phyloP scores from a whole-genome alignment of 805 yeast species.

The Starmerella vaccinii region DNA sequence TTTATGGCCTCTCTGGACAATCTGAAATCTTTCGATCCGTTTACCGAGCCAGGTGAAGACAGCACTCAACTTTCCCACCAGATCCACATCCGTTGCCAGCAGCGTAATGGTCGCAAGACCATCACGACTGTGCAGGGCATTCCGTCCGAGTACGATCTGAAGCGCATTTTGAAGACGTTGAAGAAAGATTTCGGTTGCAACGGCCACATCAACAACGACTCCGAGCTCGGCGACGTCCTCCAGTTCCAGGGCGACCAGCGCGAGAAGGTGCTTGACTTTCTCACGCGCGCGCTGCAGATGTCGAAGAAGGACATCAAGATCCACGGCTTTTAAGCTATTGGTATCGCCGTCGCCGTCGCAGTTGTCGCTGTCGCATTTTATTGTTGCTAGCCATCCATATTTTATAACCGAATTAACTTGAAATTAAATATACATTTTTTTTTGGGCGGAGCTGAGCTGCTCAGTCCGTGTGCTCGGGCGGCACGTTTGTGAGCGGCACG shows the following conservation, averaged over 20 bases:
- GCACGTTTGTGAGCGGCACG: constrained; percentile 16
- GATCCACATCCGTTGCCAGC: constrained; percentile 96
- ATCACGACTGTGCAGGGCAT: constrained; percentile 97
- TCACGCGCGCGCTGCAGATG: constrained; percentile 73
- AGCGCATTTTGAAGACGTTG: constrained; percentile 83
- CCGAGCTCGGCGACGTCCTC: constrained; percentile 90
- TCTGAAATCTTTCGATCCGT: constrained; percentile 63
- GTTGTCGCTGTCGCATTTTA: no score
- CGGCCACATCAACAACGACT: constrained; percentile 95
- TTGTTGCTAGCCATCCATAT: no score
- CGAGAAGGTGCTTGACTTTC: constrained; percentile 86
- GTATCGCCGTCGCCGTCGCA: not conserved
- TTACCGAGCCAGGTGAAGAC: constrained; percentile 99
- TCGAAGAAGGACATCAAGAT: constrained; percentile 95
- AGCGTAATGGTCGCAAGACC: constrained; percentile 98
- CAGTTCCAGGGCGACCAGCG: constrained; percentile 99
- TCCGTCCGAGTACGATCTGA: constrained; percentile 87
- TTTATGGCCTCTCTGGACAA: constrained; percentile 68
- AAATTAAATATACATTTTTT: not conserved
- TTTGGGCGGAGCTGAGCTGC: no score
- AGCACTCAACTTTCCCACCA: constrained; percentile 89
- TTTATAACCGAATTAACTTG: not conserved
- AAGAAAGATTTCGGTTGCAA: constrained; percentile 98
- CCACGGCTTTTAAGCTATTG: constrained; percentile 71
- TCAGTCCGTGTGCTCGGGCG: constrained; percentile 14